Conservation (phyloP, 345 rosid species). For the Hibiscus syriacus region DNA sequence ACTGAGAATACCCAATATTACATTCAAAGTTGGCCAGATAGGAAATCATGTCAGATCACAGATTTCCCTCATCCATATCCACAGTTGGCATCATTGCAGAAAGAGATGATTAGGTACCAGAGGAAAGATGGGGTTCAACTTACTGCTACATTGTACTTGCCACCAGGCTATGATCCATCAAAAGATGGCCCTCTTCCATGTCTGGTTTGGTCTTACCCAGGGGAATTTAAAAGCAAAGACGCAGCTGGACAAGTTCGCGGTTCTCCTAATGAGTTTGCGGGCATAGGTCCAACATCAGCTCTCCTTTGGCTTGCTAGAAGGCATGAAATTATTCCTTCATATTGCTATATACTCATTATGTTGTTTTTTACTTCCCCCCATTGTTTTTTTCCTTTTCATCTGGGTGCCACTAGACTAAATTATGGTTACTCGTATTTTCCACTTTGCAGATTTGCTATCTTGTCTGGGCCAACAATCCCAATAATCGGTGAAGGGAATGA, state of each 20-base stretch:
- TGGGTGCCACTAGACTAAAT: conserved; percentile 7
- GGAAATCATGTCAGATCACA: conserved; percentile 70
- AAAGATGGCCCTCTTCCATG: conserved; percentile 95
- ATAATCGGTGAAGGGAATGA: conserved; percentile 95
- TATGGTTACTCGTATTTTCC: conserved; percentile 14
- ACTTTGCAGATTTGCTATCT: conserved; percentile 72
- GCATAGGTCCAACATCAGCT: conserved; percentile 91
- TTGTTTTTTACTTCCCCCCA: background rate
- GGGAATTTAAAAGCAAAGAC: conserved; percentile 98
- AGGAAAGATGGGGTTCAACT: conserved; percentile 96
- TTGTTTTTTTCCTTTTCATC: conserved; percentile 11
- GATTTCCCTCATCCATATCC: conserved; percentile 95
- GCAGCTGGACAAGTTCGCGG: conserved; percentile 99
- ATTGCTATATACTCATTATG: conserved; percentile 7
- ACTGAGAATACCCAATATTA: conserved; percentile 90
- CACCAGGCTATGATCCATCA: conserved; percentile 82
- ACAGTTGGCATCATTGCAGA: conserved; percentile 81
- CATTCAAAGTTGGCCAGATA: conserved; percentile 80
- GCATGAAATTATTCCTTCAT: conserved; percentile 24
- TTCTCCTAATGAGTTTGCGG: conserved; percentile 96
- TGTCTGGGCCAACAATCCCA: conserved; percentile 97
- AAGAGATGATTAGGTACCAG: conserved; percentile 94
- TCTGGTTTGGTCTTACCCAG: conserved; percentile 94
- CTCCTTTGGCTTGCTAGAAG: conserved; percentile 99
- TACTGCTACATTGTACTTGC: conserved; percentile 86